Percentiles rank a stretch among this genome's conserved stretches.
Conservation (phyloP, 352 stramenopile species). For the Phytophthora hibernalis region DNA sequence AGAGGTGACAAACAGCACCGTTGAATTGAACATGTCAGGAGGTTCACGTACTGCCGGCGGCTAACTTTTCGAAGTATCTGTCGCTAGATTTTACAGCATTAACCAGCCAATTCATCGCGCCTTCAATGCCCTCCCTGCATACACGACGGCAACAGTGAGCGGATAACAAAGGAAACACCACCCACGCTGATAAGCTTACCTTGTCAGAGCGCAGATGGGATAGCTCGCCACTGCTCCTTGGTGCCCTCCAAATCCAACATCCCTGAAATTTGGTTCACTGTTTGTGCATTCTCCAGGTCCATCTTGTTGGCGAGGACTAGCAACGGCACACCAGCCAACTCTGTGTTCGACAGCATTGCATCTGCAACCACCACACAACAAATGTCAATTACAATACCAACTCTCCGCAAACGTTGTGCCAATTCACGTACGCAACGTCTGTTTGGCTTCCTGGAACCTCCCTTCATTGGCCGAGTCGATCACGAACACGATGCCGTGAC, state of each 20-base stretch:
- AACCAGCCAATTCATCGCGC: slow-evolving; percentile 78
- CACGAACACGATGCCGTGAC: slow-evolving; percentile 92
- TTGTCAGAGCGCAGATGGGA: slow-evolving; percentile 71
- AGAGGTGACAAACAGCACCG: neutral
- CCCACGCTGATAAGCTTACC: slow-evolving; percentile 20
- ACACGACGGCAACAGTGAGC: slow-evolving; percentile 10
- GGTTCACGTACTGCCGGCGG: slow-evolving; percentile 25
- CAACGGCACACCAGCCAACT: slow-evolving; percentile 84
- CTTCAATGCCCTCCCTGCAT: slow-evolving; percentile 68
- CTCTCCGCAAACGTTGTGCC: neutral
- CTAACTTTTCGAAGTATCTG: slow-evolving; percentile 63
- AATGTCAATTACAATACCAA: neutral
- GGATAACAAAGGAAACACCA: neutral
- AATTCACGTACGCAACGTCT: slow-evolving; percentile 73
- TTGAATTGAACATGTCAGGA: neutral
- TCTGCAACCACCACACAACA: slow-evolving; percentile 43
- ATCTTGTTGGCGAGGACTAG: slow-evolving; percentile 94
- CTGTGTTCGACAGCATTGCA: slow-evolving; percentile 79
- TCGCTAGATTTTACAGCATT: slow-evolving; percentile 75
- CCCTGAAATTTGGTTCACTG: slow-evolving; percentile 48
- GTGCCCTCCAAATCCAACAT: slow-evolving; percentile 55
- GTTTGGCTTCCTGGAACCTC: slow-evolving; percentile 91
- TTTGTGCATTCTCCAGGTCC: slow-evolving; percentile 72
- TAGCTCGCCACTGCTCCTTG: slow-evolving; percentile 50
- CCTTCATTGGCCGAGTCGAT: slow-evolving; percentile 87